Evolutionary conservation across 1,139 yeast genomes (phyloP).

Genomic region (Taphrina communis): DNA sequence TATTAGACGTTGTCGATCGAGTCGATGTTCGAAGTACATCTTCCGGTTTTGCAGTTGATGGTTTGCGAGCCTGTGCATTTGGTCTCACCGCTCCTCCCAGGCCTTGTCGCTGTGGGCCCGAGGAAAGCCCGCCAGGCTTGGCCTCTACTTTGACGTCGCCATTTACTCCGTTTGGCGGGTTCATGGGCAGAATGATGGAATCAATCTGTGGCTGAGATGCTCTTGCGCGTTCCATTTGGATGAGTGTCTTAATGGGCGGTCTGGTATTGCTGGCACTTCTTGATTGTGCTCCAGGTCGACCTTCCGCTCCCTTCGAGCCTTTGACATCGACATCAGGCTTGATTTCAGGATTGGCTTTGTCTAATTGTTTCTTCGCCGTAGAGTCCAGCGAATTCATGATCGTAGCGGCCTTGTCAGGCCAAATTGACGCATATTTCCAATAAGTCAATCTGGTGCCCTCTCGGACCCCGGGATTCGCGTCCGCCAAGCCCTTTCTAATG

Average conservation of each 20-base stretch:
- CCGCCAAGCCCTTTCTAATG: constrained; percentile 67
- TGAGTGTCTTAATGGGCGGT: constrained; percentile 19
- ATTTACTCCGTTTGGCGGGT: not conserved
- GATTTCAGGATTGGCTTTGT: constrained; percentile 59
- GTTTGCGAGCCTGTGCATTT: constrained; percentile 25
- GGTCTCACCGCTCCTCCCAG: constrained; percentile 41
- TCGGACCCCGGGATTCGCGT: constrained; percentile 81
- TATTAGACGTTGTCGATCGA: constrained; percentile 22
- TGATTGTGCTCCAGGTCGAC: constrained; percentile 7
- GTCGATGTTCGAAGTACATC: constrained; percentile 26
- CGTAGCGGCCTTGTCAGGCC: constrained; percentile 56
- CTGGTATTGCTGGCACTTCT: constrained; percentile 1
- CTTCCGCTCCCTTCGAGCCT: not conserved
- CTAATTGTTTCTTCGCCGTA: constrained; percentile 62
- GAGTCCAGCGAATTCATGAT: constrained; percentile 56
- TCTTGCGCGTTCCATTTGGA: constrained; percentile 19
- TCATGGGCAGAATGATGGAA: not conserved
- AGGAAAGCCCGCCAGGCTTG: constrained; percentile 38
- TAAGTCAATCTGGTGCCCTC: constrained; percentile 74
- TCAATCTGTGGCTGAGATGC: constrained; percentile 13
- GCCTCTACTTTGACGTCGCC: not conserved
- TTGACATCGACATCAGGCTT: constrained; percentile 13
- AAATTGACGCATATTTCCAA: constrained; percentile 67
- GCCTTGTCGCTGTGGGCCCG: constrained; percentile 42
- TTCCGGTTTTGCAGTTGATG: constrained; percentile 13